Evolutionary conservation across 257 asterid genomes (phyloP), one percentile per base, ranked within the genome.

Genomic region (Fraxinus pennsylvanica): DNA sequence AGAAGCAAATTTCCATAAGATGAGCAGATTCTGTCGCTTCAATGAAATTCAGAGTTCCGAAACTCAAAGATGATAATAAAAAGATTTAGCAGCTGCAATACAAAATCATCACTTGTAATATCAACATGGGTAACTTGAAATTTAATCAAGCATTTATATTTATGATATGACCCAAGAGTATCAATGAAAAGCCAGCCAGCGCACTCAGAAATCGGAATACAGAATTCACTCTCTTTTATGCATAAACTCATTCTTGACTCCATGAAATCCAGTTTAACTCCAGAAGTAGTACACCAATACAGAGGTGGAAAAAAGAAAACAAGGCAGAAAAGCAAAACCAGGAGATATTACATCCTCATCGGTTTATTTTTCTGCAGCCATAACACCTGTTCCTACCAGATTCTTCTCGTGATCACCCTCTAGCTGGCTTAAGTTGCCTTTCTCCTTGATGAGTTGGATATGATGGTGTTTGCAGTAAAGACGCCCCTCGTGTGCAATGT

Each of bases 401-500:
- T 59, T 63, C 78, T 82, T 89, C 66, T 87, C 85, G 15, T 88
- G 85, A 43, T 88, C 97, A 0, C 96, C 97, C 84, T 91, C 98
- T 50, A 95, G 96, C 88, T 95, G 96, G 91, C 98, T 95, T 74
- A 93, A 85, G 91, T 95, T 95, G 80, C 99, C 98, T 76, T 95
- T 96, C 94, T 93, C 98, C 91, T 89, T 96, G 85, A 96, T 96
- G 39, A 96, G 98, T 82, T 96, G 99, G 74, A 87, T 84, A 71
- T 96, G 99, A 88, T 96, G 99, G 88, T 96, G 99, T 76, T 93
- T 96, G 89, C 99, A 96, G 88, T 92, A 96, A 15, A 96, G 92
- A 5, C 95, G 89, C 0, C 98, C 99, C 75, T 96, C 99, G 21
- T 93, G 97, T 1, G 98, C 97, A 39, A 92, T 89, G 87, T 94